Evolutionary conservation across 2,329 filamentous ascomycete genomes (phyloP).

Genomic region (Talaromyces verruculosus): DNA sequence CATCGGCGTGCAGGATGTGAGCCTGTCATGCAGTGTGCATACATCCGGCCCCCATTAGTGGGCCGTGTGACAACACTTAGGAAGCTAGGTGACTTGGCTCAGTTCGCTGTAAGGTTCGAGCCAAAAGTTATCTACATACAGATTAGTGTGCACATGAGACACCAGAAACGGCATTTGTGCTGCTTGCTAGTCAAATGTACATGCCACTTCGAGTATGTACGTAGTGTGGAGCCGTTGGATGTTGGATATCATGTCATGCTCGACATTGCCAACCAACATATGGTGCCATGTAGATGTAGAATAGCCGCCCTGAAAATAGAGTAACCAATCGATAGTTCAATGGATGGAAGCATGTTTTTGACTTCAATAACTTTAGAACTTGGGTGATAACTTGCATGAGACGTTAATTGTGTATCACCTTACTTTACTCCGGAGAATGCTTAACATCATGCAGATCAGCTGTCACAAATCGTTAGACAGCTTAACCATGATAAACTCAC

Average conservation of each 20-base stretch:
- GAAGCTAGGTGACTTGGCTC: background rate
- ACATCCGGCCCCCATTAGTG: background rate
- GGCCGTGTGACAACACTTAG: slow-evolving; percentile 2
- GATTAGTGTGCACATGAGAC: background rate
- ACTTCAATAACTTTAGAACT: background rate
- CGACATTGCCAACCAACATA: background rate
- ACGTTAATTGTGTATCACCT: background rate
- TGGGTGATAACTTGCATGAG: background rate
- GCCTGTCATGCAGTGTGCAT: slow-evolving; percentile 8
- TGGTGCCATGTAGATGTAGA: background rate
- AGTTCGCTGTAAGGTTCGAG: background rate
- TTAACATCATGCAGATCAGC: background rate
- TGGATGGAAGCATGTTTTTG: background rate
- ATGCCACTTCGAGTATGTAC: background rate
- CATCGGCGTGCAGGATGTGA: slow-evolving; percentile 3
- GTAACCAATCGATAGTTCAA: background rate
- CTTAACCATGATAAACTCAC: background rate
- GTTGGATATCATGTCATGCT: background rate
- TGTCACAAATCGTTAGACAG: background rate
- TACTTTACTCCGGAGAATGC: background rate
- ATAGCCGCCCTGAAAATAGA: background rate
- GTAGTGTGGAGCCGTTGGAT: background rate
- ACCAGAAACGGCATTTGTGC: background rate
- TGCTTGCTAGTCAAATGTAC: background rate
- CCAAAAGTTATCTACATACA: background rate